phyloP scores from a whole-genome alignment of 257 asterid species.

The Salvia hispanica region DNA sequence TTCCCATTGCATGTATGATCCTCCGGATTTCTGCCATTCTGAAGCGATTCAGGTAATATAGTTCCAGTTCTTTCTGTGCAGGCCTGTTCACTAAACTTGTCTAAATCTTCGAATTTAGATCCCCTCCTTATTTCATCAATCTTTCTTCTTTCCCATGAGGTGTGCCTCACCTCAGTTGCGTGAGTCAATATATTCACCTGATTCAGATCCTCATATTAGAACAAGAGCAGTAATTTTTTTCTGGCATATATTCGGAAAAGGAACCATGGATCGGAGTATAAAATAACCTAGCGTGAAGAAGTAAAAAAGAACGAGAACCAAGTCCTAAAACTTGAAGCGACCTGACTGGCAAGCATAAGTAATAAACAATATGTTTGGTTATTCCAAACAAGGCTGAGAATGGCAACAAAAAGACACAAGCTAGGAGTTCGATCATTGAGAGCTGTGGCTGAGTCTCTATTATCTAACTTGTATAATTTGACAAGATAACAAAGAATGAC shows the following conservation, averaged over 20 bases:
- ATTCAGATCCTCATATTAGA: constrained; percentile 32
- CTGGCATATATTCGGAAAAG: background rate
- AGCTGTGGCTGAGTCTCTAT: no score
- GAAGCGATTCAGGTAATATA: constrained; percentile 14
- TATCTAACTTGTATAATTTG: background rate
- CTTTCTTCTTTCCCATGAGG: constrained; percentile 36
- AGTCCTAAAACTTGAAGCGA: background rate
- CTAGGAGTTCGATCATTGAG: background rate
- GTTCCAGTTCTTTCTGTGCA: constrained; percentile 23
- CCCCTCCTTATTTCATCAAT: constrained; percentile 38
- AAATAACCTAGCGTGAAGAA: background rate
- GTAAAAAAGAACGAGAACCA: background rate
- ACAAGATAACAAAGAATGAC: background rate
- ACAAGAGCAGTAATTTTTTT: constrained; percentile 17
- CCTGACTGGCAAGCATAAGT: background rate
- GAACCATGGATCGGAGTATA: background rate
- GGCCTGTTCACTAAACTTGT: constrained; percentile 24
- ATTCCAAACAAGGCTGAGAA: background rate
- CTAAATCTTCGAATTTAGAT: constrained; percentile 28
- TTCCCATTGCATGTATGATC: background rate
- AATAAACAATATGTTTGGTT: background rate
- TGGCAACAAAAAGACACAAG: background rate
- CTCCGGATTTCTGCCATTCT: constrained; percentile 18
- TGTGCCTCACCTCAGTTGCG: constrained; percentile 44
- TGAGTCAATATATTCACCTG: constrained; percentile 89